Evolutionary conservation across 1,284 basidiomycete species (phyloP), one percentile per base, ranked within the genome.

Genomic region (Trichosporon ovoides): DNA sequence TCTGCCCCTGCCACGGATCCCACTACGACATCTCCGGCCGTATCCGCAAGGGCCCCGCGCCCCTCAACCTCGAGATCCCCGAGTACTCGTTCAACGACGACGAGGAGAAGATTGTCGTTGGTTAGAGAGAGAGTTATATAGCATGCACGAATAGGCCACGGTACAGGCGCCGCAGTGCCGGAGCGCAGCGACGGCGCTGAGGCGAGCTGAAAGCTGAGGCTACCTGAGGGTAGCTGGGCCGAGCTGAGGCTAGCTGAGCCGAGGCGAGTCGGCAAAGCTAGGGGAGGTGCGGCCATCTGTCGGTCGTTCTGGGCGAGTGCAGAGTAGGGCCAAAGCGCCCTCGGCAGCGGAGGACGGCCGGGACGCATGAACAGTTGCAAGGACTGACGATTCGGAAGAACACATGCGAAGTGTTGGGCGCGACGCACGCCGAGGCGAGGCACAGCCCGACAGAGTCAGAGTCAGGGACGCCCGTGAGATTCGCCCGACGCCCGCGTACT

Each of bases 1-100:
- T 95, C 86, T 93, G 90, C 82, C 91, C 91, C 57, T 96, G 92
- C 83, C 95, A 98, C 80, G 95, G 96, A 77, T 98, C 94, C 59
- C 94, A 98, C 78, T 96, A 98, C 80, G 90, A 78, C 65, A 76
- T 77, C 58, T 78, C 91, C 70, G 93, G 94, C 66, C 91, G 94
- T 78, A 86, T 88, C 72, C 89, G 94, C 77, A 92, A 93, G 79
- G 94, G 94, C 62, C 94, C 92, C 71, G 92, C 91, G 73, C 91
- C 91, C 67, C 84, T 94, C 71, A 98, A 98, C 82, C 84, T 98
- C 67, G 95, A 98, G 78, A 84, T 98, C 60, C 91, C 89, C 66
- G 82, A 82, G 66, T 87, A 96, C 80, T 87, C 86, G 66, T 89
- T 96, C 83, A 87, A 87, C 74, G 91, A 93, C 46, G 88, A 80